Evolutionary conservation across 176 grass and related monocot genomes (phyloP).

Genomic region (Rhynchospora tenuis): DNA sequence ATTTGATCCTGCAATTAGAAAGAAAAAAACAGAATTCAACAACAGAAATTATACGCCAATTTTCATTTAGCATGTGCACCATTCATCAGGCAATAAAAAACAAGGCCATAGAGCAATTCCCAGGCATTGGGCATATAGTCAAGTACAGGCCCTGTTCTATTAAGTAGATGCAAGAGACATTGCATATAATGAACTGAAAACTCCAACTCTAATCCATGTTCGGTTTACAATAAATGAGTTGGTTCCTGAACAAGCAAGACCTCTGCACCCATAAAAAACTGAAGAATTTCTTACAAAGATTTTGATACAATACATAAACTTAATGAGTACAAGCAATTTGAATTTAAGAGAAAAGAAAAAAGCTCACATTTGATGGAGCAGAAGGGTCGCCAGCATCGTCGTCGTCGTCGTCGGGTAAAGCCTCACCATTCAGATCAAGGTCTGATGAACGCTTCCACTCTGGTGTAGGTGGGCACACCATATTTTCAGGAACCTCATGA

Average conservation of each 20-base stretch:
- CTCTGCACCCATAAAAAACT: not conserved
- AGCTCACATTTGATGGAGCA: conserved; percentile 38
- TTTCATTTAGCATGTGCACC: not conserved
- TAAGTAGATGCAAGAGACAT: not conserved
- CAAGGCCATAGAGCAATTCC: not conserved
- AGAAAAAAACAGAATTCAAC: conserved; percentile 3
- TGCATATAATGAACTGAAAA: not conserved
- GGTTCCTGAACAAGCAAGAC: not conserved
- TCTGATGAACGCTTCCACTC: conserved; percentile 88
- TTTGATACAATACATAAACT: conserved; percentile 1
- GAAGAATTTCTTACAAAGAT: not conserved
- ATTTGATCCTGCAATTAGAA: conserved; percentile 47
- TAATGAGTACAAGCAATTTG: conserved; percentile 8
- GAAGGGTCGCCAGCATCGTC: conserved; percentile 51
- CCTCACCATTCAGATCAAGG: conserved; percentile 97
- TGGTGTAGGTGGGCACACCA: conserved; percentile 75
- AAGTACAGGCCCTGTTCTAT: not conserved
- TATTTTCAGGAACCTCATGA: conserved; percentile 82
- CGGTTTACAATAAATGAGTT: not conserved
- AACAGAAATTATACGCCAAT: not conserved
- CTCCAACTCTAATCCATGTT: not conserved
- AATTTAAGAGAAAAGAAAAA: conserved; percentile 26
- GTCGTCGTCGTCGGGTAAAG: conserved; percentile 79
- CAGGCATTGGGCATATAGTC: not conserved
- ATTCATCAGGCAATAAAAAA: not conserved